These are phyloP conservation scores for Rutidosis leptorrhynchoides DNA, from an alignment of 129 eudicot species.

Conservation along the genomic window DNA sequence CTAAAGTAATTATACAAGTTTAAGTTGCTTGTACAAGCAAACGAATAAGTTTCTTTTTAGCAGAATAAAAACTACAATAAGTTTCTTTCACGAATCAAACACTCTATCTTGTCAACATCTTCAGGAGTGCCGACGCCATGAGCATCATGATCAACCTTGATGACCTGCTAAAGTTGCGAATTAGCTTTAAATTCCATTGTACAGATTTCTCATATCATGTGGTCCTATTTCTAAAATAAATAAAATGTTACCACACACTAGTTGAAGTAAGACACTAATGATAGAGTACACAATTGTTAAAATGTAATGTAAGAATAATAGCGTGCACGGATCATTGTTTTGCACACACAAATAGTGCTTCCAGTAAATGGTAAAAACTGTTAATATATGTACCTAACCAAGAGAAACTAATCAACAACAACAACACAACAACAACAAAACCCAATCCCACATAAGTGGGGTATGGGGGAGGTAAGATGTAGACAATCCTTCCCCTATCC, in stretches of 20 bases:
- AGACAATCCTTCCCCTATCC: no score
- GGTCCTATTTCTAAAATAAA: neutral
- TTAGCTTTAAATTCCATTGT: neutral
- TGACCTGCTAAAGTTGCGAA: conserved; percentile 22
- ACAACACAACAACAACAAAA: no score
- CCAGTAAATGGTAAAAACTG: neutral
- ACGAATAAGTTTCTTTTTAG: neutral
- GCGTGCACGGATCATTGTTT: neutral
- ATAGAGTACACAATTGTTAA: neutral
- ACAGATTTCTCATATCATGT: neutral
- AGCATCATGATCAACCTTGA: conserved; percentile 45
- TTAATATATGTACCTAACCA: neutral
- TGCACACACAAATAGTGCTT: neutral
- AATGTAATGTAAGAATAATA: neutral
- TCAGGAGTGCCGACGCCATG: conserved; percentile 47
- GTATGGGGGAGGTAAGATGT: no score
- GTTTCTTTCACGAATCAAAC: conserved; percentile 34
- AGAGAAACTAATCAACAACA: no score
- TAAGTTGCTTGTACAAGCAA: conserved; percentile 1
- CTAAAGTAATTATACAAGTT: neutral
- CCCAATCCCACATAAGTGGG: no score
- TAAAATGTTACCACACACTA: conserved; percentile 6
- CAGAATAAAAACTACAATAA: conserved; percentile 13
- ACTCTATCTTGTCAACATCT: conserved; percentile 38
- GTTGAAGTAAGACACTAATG: neutral